Conservation (phyloP, 2,329 filamentous ascomycete species). For the Diaporthe eres region DNA sequence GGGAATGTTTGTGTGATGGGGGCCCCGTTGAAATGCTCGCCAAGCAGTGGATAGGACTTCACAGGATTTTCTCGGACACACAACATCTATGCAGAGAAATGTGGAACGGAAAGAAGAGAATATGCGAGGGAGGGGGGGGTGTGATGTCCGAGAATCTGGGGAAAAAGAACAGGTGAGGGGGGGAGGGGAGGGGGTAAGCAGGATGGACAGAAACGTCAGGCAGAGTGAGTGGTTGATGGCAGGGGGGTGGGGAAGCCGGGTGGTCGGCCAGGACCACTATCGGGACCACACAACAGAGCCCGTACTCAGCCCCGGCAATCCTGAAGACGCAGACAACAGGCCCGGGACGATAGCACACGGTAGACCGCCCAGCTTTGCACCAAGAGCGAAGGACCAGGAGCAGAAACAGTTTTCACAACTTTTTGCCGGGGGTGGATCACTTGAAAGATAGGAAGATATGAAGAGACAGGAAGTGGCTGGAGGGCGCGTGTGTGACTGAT, state of each 20-base stretch:
- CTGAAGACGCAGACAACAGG: background rate
- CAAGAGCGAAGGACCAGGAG: background rate
- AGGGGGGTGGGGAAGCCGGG: constrained; percentile 27
- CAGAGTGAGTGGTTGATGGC: constrained; percentile 20
- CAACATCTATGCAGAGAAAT: constrained; percentile 28
- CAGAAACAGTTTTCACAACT: background rate
- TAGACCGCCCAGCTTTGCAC: background rate
- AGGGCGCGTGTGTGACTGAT: background rate
- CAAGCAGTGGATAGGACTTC: constrained; percentile 21
- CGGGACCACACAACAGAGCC: constrained; percentile 26
- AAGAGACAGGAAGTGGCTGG: background rate
- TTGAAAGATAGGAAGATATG: background rate
- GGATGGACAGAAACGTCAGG: constrained; percentile 17
- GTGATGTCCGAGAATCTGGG: constrained; percentile 23
- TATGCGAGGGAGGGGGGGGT: constrained; percentile 29
- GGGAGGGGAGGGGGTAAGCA: constrained; percentile 24
- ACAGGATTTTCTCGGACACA: constrained; percentile 20
- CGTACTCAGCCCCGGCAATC: constrained; percentile 17
- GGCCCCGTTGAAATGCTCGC: constrained; percentile 1
- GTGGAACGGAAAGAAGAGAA: constrained; percentile 35
- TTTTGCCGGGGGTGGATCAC: background rate
- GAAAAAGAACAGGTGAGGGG: constrained; percentile 35
- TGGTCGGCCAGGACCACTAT: constrained; percentile 29
- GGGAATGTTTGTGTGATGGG: constrained; percentile 23
- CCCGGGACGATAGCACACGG: background rate